Base-by-base conservation (phyloP, 1,284 basidiomycete species). In the Bjerkandera adusta region DNA sequence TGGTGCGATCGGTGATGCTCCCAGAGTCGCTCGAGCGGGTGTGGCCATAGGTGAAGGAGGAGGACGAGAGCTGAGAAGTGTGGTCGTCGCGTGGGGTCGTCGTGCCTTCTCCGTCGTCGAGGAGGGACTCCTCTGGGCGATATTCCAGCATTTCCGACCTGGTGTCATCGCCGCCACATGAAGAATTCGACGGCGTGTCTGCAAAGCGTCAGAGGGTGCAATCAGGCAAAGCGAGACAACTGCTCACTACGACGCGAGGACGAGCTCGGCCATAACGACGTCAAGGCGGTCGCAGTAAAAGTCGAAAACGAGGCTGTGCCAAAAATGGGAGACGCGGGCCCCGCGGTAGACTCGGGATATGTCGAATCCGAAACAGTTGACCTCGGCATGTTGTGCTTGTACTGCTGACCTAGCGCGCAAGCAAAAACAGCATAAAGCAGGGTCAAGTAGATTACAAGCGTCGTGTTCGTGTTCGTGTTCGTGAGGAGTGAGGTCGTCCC, bases 301-400 rank as follows among this genome's bases (percentile, higher is more conserved):
- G 45, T 47, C 12, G 45, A 47, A 32, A 47, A 47, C 8, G 45
- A 47, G 6, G 45, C 45, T 3, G 45, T 47, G 11, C 45, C 45
- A 42, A 47, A 47, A 18, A 47, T 47, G 4, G 45, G 45, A 15
- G 38, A 34, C 11, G 20, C 16, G 5, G 45, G 45, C n/a, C 45
- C 45, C 3, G 26, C 34, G 16, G 45, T 47, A 11, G 45, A 47
- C 32, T 47, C 45, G 15, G 45, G 45, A 21, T 39, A 39, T 12
- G 37, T 22, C 7, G 37, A 39, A 4, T 39, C 37, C 8, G 37
- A 39, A 18, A n/a, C 21, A n/a, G n/a, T n/a, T n/a, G n/a, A n/a
- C n/a, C n/a, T n/a, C n/a, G n/a, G n/a, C n/a, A n/a, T n/a, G n/a
- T n/a, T n/a, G n/a, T n/a, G n/a, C n/a, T n/a, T n/a, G n/a, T n/a